These are phyloP conservation scores for Saururus chinensis DNA, from an alignment of 164 flowering plant species.

Conservation along the genomic window DNA sequence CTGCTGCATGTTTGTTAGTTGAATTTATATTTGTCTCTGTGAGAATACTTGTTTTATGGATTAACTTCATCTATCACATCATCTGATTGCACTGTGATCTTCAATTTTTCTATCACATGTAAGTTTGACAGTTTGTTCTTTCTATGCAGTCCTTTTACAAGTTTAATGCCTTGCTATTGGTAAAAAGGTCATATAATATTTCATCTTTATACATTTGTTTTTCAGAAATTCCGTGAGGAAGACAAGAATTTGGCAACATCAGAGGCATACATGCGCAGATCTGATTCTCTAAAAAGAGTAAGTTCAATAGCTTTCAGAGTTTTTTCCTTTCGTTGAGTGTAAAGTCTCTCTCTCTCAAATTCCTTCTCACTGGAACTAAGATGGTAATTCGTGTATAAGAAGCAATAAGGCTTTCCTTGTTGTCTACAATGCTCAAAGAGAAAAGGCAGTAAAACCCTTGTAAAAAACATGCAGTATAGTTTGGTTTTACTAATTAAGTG, in stretches of 20 bases:
- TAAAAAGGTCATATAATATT: neutral
- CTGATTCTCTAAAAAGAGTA: constrained; percentile 76
- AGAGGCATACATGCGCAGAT: constrained; percentile 81
- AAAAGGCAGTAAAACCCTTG: too few relatives aligned
- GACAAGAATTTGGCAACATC: constrained; percentile 72
- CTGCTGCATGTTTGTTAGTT: too few relatives aligned
- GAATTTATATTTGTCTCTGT: too few relatives aligned
- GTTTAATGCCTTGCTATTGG: neutral
- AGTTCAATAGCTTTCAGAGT: constrained; percentile 12
- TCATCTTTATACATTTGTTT: neutral
- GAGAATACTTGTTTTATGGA: too few relatives aligned
- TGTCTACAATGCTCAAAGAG: neutral
- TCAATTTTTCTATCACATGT: too few relatives aligned
- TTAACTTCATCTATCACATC: too few relatives aligned
- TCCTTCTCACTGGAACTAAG: neutral
- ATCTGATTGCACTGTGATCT: too few relatives aligned
- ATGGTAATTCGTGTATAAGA: neutral
- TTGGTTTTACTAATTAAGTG: too few relatives aligned
- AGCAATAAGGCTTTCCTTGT: neutral
- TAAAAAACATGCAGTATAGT: too few relatives aligned
- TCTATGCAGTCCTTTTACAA: neutral
- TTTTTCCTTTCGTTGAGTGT: neutral
- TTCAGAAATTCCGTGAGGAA: constrained; percentile 88
- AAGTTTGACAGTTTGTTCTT: too few relatives aligned
- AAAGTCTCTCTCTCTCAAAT: neutral